Conservation (phyloP, 192 early-diverging fungal genomes). For the Linnemannia schmuckeri region DNA sequence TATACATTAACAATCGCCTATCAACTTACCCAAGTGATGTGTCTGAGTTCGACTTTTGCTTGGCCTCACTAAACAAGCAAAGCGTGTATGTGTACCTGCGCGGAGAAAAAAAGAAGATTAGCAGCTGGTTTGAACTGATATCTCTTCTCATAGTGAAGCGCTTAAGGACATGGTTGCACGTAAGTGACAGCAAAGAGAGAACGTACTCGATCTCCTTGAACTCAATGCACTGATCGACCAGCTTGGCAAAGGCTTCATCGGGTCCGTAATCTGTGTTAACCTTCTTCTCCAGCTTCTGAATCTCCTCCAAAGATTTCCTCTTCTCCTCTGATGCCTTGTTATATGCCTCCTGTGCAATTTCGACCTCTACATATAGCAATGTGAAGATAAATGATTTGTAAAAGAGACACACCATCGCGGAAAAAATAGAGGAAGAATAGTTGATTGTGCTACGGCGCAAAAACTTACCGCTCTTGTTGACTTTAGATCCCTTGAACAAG, state of each 20-base stretch:
- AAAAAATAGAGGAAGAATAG: not conserved
- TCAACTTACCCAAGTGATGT: conserved; percentile 69
- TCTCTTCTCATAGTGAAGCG: not conserved
- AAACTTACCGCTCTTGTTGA: conserved; percentile 8
- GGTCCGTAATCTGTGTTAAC: conserved; percentile 80
- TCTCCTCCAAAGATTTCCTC: conserved; percentile 47
- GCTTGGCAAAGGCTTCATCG: conserved; percentile 74
- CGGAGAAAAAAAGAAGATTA: not conserved
- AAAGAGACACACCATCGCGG: not conserved
- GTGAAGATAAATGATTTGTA: too few relatives aligned
- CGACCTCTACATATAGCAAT: conserved; percentile 25
- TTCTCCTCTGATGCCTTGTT: conserved; percentile 44
- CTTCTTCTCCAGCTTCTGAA: conserved; percentile 66
- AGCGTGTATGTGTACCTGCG: conserved; percentile 74
- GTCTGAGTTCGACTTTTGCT: conserved; percentile 84
- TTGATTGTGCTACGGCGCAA: not conserved
- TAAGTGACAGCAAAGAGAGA: too few relatives aligned
- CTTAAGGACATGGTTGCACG: too few relatives aligned
- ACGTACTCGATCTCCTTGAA: conserved; percentile 77
- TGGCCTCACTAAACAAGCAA: conserved; percentile 83
- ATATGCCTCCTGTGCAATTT: conserved; percentile 40
- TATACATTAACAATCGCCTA: not conserved
- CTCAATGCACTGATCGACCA: conserved; percentile 79
- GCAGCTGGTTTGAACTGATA: not conserved
- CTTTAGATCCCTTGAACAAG: conserved; percentile 18